Evolutionary conservation across 1,284 basidiomycete species (phyloP).

Genomic region (Leucoagaricus sp.): DNA sequence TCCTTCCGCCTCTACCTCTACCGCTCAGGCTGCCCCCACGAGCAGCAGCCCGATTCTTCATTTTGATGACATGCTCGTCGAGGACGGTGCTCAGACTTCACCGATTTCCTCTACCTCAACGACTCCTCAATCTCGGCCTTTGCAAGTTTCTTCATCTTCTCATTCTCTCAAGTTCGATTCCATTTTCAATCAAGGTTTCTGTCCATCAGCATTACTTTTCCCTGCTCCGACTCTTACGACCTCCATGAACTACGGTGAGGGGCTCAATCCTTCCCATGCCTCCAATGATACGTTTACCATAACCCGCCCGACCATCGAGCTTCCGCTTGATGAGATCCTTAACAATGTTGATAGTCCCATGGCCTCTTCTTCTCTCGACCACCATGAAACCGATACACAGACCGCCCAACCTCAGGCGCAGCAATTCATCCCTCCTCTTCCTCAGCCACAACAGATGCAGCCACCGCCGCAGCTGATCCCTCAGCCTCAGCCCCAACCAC

Average conservation of each 20-base stretch:
- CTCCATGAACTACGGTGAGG: conserved; percentile 74
- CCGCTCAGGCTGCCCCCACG: conserved; percentile 13
- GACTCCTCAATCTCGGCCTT: conserved; percentile 23
- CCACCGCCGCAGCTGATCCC: conserved; percentile 9
- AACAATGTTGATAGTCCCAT: conserved; percentile 36
- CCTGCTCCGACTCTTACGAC: conserved; percentile 64
- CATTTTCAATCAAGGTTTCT: conserved; percentile 71
- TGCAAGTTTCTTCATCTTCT: conserved; percentile 14
- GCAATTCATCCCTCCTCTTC: conserved; percentile 12
- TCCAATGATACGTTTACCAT: conserved; percentile 60
- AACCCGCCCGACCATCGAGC: conserved; percentile 75
- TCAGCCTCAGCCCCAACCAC: conserved; percentile 14
- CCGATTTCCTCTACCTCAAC: conserved; percentile 36
- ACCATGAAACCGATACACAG: conserved; percentile 14
- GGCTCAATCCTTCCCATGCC: conserved; percentile 46
- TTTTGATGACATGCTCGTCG: conserved; percentile 23
- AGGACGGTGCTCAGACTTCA: conserved; percentile 31
- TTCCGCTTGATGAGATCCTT: conserved; percentile 76
- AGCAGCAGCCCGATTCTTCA: conserved; percentile 7
- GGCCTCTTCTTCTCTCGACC: conserved; percentile 9
- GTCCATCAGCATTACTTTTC: conserved; percentile 73
- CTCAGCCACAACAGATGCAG: conserved; percentile 9
- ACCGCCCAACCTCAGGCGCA: not conserved
- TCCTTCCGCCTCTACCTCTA: conserved; percentile 10
- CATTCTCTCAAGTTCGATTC: conserved; percentile 59